phyloP scores from a whole-genome alignment of 1,284 basidiomycete genomes.

The Microbotryum saponariae region DNA sequence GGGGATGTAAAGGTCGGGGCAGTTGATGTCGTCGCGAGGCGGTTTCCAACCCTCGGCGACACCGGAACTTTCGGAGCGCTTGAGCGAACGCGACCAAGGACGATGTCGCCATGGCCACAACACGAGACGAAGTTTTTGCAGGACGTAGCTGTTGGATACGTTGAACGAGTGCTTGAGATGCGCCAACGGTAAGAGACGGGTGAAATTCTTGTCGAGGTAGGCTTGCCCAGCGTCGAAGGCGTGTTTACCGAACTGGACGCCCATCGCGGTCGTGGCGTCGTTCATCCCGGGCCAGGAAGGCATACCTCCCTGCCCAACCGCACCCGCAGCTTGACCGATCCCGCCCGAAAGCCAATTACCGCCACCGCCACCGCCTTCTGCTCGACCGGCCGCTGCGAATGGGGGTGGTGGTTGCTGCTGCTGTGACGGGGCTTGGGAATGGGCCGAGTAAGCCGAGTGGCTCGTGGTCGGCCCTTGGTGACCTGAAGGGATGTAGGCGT shows the following conservation, averaged over 20 bases:
- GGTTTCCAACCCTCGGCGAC: constrained; percentile 70
- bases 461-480: not conserved
- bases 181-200: constrained; percentile 61
- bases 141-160: constrained; percentile 92
- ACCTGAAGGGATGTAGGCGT: constrained; percentile 19
- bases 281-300: constrained; percentile 51
- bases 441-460: not conserved
- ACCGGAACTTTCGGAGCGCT: constrained; percentile 42
- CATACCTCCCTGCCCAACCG: not conserved
- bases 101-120: constrained; percentile 88
- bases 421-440: not conserved
- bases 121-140: constrained; percentile 80
- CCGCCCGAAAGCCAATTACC: constrained; percentile 1
- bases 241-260: constrained; percentile 88
- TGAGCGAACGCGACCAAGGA: constrained; percentile 36
- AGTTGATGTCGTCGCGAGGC: constrained; percentile 90
- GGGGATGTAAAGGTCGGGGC: constrained; percentile 94
- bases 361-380: not conserved
- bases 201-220: constrained; percentile 90
- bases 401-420: not conserved
- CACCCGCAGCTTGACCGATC: not conserved
- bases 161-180: constrained; percentile 90
- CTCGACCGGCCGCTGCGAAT: not conserved
- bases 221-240: constrained; percentile 90
- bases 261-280: constrained; percentile 89